phyloP scores from a whole-genome alignment of 2,329 filamentous ascomycete species.

The Ceratocystis colombiana region DNA sequence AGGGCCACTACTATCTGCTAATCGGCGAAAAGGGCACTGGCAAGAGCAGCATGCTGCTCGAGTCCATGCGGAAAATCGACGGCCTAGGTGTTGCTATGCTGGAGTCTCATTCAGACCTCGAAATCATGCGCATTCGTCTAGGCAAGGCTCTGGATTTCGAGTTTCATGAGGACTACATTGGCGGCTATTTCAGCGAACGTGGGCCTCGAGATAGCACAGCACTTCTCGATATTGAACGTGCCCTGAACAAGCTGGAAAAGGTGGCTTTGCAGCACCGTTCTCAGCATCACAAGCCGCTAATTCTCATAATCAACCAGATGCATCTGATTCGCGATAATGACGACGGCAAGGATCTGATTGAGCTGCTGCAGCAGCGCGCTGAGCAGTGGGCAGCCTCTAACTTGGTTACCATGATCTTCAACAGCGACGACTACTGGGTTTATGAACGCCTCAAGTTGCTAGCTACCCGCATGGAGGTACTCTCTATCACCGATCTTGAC shows the following conservation, averaged over 20 bases:
- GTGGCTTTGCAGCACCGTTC: constrained; percentile 66
- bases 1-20: constrained; percentile 81
- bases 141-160: constrained; percentile 94
- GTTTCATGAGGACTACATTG: constrained; percentile 96
- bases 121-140: constrained; percentile 86
- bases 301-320: constrained; percentile 91
- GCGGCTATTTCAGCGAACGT: constrained; percentile 86
- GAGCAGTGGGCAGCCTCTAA: constrained; percentile 94
- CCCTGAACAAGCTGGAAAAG: constrained; percentile 96
- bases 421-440: constrained; percentile 97
- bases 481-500: constrained; percentile 72
- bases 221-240: constrained; percentile 86
- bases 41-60: constrained; percentile 90
- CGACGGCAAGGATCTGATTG: constrained; percentile 83
- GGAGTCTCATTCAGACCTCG: constrained; percentile 86
- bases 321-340: constrained; percentile 87
- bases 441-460: constrained; percentile 90
- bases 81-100: constrained; percentile 90
- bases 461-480: constrained; percentile 88
- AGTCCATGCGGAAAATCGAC: constrained; percentile 87
- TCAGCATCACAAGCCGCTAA: constrained; percentile 55
- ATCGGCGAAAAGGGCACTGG: constrained; percentile 94
- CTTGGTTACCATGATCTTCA: constrained; percentile 85
- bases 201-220: constrained; percentile 88
- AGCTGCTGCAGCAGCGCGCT: constrained; percentile 87